Evolutionary conservation across 352 stramenopile species (phyloP).

Genomic region (Pythium dissimile): DNA sequence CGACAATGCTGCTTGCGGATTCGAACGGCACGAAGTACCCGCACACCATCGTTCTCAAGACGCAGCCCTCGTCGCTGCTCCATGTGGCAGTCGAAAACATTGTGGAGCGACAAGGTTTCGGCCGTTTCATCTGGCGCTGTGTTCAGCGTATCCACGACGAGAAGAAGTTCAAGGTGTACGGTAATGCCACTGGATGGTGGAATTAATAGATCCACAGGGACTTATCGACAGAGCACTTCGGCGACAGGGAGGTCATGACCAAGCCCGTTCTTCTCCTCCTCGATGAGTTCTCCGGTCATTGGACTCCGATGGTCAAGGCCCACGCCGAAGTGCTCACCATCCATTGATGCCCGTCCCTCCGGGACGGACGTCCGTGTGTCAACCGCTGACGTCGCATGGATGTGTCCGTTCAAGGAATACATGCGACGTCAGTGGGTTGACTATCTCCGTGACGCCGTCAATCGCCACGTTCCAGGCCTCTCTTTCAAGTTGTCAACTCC

Average conservation of each 20-base stretch:
- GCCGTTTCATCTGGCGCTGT: slow-evolving; percentile 16
- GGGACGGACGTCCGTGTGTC: slow-evolving; percentile 12
- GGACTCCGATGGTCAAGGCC: slow-evolving; percentile 15
- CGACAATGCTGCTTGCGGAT: slow-evolving; percentile 27
- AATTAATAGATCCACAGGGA: slow-evolving; percentile 14
- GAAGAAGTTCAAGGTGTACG: slow-evolving; percentile 1
- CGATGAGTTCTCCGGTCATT: slow-evolving; percentile 32
- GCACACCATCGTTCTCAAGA: slow-evolving; percentile 24
- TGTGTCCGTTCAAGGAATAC: neutral
- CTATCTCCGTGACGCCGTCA: neutral
- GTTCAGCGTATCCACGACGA: slow-evolving; percentile 14
- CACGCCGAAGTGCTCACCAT: slow-evolving; percentile 23
- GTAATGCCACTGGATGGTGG: slow-evolving; percentile 29
- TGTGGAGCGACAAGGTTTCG: slow-evolving; percentile 22
- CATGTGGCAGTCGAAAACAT: slow-evolving; percentile 10
- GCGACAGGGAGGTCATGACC: neutral
- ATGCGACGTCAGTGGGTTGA: neutral
- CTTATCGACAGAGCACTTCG: slow-evolving; percentile 23
- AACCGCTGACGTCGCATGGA: neutral
- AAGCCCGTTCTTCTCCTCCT: slow-evolving; percentile 24
- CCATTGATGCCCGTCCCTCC: slow-evolving; percentile 23
- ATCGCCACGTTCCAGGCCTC: neutral
- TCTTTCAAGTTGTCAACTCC: neutral
- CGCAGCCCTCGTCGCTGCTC: neutral
- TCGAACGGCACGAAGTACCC: slow-evolving; percentile 17